Evolutionary conservation across 106 monocot species (phyloP).

Genomic region (Platanthera guangdongensis): DNA sequence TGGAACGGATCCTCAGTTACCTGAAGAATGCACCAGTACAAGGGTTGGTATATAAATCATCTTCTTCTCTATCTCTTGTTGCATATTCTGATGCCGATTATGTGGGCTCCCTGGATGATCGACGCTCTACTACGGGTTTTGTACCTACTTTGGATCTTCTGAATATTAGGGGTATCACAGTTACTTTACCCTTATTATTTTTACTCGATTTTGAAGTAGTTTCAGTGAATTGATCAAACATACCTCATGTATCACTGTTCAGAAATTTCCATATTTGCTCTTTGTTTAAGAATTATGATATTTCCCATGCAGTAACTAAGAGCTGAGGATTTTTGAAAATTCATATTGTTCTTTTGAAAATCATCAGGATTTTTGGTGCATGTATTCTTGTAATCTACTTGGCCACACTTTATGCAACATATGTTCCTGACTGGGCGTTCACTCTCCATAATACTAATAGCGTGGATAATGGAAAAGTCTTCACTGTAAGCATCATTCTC

Average conservation of each 20-base stretch:
- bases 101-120: no score
- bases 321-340: neutral
- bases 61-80: no score
- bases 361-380: constrained; percentile 52
- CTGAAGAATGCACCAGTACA: no score
- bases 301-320: neutral
- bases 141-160: no score
- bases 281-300: neutral
- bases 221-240: neutral
- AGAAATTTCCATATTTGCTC: neutral
- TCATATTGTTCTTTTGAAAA: constrained; percentile 5
- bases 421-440: constrained; percentile 88
- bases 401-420: constrained; percentile 47
- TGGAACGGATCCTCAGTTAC: no score
- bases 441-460: constrained; percentile 40
- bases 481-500: constrained; percentile 36
- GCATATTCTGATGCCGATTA: no score
- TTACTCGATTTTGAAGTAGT: neutral
- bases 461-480: constrained; percentile 47
- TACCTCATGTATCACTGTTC: neutral
- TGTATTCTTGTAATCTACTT: constrained; percentile 63
- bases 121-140: no score
- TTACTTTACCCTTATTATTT: no score
- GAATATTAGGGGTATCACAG: no score
- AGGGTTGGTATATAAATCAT: no score